Base-by-base conservation (phyloP, 1,139 yeast species). In the Hyphopichia buzzinii region DNA sequence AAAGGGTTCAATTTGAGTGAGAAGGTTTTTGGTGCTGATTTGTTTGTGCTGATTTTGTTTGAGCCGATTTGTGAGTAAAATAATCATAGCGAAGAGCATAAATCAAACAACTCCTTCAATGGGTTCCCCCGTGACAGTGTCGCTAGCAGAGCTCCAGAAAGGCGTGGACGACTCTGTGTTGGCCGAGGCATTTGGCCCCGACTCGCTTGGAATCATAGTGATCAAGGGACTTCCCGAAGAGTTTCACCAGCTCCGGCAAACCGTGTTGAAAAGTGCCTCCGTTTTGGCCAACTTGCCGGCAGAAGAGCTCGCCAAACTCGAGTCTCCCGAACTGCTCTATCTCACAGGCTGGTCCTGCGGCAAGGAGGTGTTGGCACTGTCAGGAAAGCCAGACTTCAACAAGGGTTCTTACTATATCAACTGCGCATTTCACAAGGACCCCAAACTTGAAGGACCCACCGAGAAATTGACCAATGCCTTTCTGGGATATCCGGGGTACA, bases 321-420 rank as follows among this genome's bases (percentile, higher is more conserved):
- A 78, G 48, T 59, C 62, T 22, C 73, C 73, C 17, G 80, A 74
- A 39, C 49, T 66, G 4, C 49, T 49, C 41, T 80, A 81, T 76
- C 55, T 79, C 4, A 72, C 76, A 1, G 86, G 85, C 0, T 80
- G 85, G 85, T 78, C 84, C n/a, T 57, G 78, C 32, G 85, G 85
- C 1, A 74, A 72, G 39, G 85, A 80, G 46, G 67, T 57, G 31
- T 62, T 80, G 26, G 57, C 57, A 6, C 34, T 43, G 5, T 48
- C 58, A 3, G 72, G 67, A 1, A 50, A 56, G 30, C 78, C 78
- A 0, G 85, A 80, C 48, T 56, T 48, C 32, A 60, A 68, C 37
- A 80, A 80, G 47, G 86, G 85, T 3, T 77, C 84, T 1, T 80
- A 59, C 49, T 80, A 80, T 47, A 69, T 76, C 36, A 80, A 80